Base-by-base conservation (phyloP, 1,139 yeast species). In the Geotrichum histeridarum region DNA sequence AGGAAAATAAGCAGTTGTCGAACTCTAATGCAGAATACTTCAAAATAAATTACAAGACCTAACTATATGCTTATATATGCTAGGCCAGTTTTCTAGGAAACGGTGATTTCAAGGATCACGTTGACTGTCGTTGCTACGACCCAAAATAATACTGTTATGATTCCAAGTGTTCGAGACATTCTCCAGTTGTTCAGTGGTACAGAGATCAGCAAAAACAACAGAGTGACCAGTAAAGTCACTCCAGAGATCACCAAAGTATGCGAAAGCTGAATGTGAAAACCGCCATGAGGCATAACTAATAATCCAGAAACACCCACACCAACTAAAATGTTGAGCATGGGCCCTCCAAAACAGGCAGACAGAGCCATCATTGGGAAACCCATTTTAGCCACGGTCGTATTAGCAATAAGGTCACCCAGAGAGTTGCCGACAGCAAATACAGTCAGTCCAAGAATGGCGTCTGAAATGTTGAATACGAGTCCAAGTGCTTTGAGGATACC, bases 271-370 rank as follows among this genome's bases (percentile, higher is more conserved):
- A 83, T 71, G 9, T 68, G 64, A 48, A 63, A 64, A 2, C 51
- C 63, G 57, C 57, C 18, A 59, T 46, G 36, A 70, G 65, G 54
- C 59, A 82, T 72, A 1, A 79, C 70, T 3, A 84, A 61, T 41
- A 87, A 63, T 0, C 93, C 88, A 60, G 86, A 83, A 7, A 84
- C 70, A 1, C 89, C 88, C 30, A 84, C 70, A 0, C 90, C 90
- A 4, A 83, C 68, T 5, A 84, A 67, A 41, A 84, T 73, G 59
- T 82, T 83, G 49, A 84, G 65, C 63, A 91, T 72, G 0, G 98
- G 98, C 0, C 97, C 94, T 0, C 97, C 98, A 69, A 90, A 87
- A 65, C 97, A 91, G 0, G 98, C 97, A 12, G 95, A 86, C 42
- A 93, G 76, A 0, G 98, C 97, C 93, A 91, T 88, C 58, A 86